Conservation (phyloP, 2,329 filamentous ascomycete species). For the Tetracladium maxilliforme region DNA sequence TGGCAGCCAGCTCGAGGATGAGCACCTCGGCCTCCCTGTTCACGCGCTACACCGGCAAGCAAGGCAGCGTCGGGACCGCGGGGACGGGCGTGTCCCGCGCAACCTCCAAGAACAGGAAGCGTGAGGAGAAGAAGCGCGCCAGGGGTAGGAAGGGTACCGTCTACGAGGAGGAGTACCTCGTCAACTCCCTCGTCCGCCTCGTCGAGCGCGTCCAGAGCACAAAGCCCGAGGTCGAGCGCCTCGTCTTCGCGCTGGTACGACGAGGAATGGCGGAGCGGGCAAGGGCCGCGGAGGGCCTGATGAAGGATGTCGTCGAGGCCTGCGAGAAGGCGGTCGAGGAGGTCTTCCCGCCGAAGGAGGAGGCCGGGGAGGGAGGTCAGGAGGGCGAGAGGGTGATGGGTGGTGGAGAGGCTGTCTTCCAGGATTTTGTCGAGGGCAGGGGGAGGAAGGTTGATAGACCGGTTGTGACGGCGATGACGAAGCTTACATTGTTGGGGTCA, state of each 20-base stretch:
- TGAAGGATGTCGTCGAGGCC: slow-evolving; percentile 58
- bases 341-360: slow-evolving; percentile 39
- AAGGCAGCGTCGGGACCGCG: slow-evolving; percentile 45
- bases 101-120: slow-evolving; percentile 73
- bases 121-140: slow-evolving; percentile 91
- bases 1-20: slow-evolving; percentile 68
- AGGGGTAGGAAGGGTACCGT: slow-evolving; percentile 91
- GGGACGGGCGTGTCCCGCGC: slow-evolving; percentile 62
- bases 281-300: slow-evolving; percentile 56
- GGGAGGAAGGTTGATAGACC: slow-evolving; percentile 10
- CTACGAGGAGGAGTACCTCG: slow-evolving; percentile 94
- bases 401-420: slow-evolving; percentile 5
- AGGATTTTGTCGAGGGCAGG: slow-evolving; percentile 6
- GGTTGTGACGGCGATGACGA: too few relatives aligned
- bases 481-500: too few relatives aligned
- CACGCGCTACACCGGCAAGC: slow-evolving; percentile 74
- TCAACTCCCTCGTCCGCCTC: slow-evolving; percentile 72
- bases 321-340: slow-evolving; percentile 54
- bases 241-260: slow-evolving; percentile 65
- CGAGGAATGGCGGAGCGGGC: slow-evolving; percentile 82
- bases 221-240: slow-evolving; percentile 54
- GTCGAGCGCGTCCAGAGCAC: slow-evolving; percentile 68
- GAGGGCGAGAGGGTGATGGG: slow-evolving; percentile 11
- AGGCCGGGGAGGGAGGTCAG: slow-evolving; percentile 5
- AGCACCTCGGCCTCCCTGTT: slow-evolving; percentile 81